Conservation (phyloP, 1,139 yeast species). For the Yamadazyma buinensis region DNA sequence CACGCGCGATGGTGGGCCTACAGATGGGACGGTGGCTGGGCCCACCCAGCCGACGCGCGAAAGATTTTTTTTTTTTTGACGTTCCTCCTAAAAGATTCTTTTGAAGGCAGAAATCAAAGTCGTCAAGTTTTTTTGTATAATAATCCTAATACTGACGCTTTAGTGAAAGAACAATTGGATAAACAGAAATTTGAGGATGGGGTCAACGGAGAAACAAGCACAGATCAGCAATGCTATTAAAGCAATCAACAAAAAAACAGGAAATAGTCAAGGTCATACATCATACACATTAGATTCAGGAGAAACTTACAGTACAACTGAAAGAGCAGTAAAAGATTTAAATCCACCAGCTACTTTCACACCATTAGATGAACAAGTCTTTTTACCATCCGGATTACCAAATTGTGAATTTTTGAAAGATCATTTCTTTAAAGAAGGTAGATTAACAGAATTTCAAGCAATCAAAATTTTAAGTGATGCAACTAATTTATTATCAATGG, state of each 20-base stretch:
- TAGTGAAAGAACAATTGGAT: too few species aligned
- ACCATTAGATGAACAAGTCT: constrained; percentile 70
- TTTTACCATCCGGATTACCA: constrained; percentile 63
- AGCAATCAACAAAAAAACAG: constrained; percentile 56
- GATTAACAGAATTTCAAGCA: constrained; percentile 72
- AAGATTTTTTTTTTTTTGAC: too few species aligned
- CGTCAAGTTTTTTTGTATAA: too few species aligned
- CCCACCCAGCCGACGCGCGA: background rate
- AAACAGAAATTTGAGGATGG: too few species aligned
- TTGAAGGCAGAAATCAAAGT: too few species aligned
- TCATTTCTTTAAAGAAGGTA: constrained; percentile 80
- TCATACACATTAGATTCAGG: constrained; percentile 71
- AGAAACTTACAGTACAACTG: constrained; percentile 56
- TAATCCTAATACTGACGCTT: too few species aligned
- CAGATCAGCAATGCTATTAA: constrained; percentile 74
- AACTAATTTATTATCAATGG: constrained; percentile 60
- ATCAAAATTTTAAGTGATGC: constrained; percentile 63
- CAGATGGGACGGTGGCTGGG: background rate
- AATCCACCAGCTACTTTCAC: constrained; percentile 63
- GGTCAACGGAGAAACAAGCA: constrained; percentile 11
- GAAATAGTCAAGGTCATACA: constrained; percentile 40
- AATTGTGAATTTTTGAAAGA: constrained; percentile 65
- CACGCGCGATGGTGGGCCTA: background rate
- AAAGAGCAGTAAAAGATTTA: constrained; percentile 63
- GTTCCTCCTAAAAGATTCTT: too few species aligned